Evolutionary conservation across 495 filamentous ascomycete species (phyloP), one percentile per base, ranked within the genome.

Genomic region (Penicillium daleae): DNA sequence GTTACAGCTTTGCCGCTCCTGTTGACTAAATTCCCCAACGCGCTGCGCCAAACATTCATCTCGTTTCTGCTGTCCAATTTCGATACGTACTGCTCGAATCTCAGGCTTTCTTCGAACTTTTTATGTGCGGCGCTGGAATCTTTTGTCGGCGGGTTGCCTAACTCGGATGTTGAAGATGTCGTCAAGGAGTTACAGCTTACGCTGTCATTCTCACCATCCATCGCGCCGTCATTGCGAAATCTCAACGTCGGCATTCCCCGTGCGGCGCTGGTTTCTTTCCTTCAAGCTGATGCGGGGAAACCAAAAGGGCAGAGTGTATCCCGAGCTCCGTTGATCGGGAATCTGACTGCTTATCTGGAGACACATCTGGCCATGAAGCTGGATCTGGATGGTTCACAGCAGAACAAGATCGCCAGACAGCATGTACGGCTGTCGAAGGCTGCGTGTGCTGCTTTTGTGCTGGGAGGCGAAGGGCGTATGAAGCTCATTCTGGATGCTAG

Each of bases 1-100:
- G 80, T 81, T 17, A 81, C 84, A 3, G 63, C 72, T 51, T 76
- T 86, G 17, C 85, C 85, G 0, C 59, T 87, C n/a, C 70, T 87
- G 5, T 66, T 87, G 44, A 82, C 79, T 1, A 79, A 79, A n/a
- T 76, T 86, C 53, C 83, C 85, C 1, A 78, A 66, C 35, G 53
- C 76, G 1, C 70, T 87, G 17, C 73, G 85, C n/a, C 79, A 84
- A 44, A 80, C 77, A 1, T 77, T 87, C 44, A 61, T 79, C 13
- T 56, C 71, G 0, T 87, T 85, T 59, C 62, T 87, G 2, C 70
- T 73, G 4, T 60, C 78, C 1, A 85, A 74, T 24, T 87, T 87
- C 65, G 85, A 87, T 63, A 71, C 77, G 0, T 78, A 82, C 65
- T 73, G 73, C 53, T 79, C 82, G 10, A 59, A 68, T 0, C 64